Evolutionary conservation across 306 rosid species (phyloP).

Genomic region (Leucaena leucocephala): DNA sequence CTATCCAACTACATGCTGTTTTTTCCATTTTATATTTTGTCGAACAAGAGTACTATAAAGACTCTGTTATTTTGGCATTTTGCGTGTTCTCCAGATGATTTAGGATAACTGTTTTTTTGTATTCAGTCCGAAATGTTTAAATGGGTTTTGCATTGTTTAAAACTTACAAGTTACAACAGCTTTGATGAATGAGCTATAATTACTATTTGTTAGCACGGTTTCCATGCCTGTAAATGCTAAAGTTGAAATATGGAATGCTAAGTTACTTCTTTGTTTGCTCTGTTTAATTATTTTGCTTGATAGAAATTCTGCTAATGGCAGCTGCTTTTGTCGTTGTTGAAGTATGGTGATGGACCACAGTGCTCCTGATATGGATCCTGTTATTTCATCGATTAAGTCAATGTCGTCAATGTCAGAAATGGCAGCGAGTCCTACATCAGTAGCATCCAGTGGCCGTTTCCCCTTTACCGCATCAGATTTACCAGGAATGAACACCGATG

Average conservation of each 20-base stretch:
- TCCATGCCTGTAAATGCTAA: not conserved
- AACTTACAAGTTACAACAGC: constrained; percentile 12
- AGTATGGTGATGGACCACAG: constrained; percentile 82
- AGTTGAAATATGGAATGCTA: constrained; percentile 14
- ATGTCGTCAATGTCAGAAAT: constrained; percentile 75
- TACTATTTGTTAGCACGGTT: not conserved
- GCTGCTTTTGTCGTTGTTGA: constrained; percentile 50
- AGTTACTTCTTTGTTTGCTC: constrained; percentile 2
- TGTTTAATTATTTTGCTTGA: constrained; percentile 29
- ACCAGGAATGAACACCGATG: constrained; percentile 82
- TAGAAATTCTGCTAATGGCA: constrained; percentile 37
- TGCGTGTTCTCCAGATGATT: not conserved
- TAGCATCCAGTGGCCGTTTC: constrained; percentile 93
- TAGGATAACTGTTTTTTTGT: constrained; percentile 6
- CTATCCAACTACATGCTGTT: constrained; percentile 13
- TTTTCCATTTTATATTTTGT: not conserved
- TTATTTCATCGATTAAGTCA: constrained; percentile 58
- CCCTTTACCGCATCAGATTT: constrained; percentile 89
- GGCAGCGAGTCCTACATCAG: constrained; percentile 70
- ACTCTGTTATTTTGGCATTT: constrained; percentile 36
- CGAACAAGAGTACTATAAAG: not conserved
- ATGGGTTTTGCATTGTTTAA: constrained; percentile 14
- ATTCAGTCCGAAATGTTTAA: constrained; percentile 6
- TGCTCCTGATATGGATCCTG: constrained; percentile 58
- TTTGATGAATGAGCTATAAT: constrained; percentile 15